These are phyloP conservation scores for Epichloe amarillans DNA, from an alignment of 2,329 filamentous ascomycete species.

Conservation along the genomic window DNA sequence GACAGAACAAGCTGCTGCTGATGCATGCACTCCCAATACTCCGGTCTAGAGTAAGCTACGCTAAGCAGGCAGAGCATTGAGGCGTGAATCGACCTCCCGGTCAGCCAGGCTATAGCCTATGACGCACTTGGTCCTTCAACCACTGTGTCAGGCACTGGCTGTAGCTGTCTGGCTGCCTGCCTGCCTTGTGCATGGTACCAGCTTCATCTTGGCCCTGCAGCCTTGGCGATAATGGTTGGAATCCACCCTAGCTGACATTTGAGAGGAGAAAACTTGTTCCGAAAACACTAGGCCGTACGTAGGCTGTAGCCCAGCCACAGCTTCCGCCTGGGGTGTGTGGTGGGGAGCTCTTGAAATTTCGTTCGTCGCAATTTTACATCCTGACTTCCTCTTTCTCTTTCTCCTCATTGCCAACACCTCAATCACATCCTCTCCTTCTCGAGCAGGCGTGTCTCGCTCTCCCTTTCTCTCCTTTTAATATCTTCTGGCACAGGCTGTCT, in stretches of 20 bases:
- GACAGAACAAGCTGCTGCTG: not conserved
- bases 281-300: not conserved
- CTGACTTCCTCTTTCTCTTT: constrained; percentile 9
- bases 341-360: constrained; percentile 18
- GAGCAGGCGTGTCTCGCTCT: constrained; percentile 13
- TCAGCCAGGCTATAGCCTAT: not conserved
- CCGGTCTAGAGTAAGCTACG: not conserved
- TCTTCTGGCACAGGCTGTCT: constrained; percentile 25
- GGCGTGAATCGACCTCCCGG: not conserved
- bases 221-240: too few relatives aligned
- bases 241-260: too few relatives aligned
- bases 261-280: constrained; percentile 6
- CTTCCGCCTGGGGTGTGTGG: constrained; percentile 1
- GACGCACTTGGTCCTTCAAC: not conserved
- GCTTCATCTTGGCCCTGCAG: too few relatives aligned
- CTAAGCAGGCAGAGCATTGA: not conserved
- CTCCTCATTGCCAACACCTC: constrained; percentile 5
- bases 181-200: too few relatives aligned
- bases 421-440: constrained; percentile 5
- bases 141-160: too few relatives aligned
- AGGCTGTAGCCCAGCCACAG: not conserved
- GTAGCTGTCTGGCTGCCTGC: too few relatives aligned
- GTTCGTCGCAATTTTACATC: constrained; percentile 12
- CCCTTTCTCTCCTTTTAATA: not conserved
- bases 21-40: too few relatives aligned